Evolutionary conservation across 805 yeast species (phyloP), one percentile per base, ranked within the genome.

Genomic region (Lipomyces yamanashiensis): DNA sequence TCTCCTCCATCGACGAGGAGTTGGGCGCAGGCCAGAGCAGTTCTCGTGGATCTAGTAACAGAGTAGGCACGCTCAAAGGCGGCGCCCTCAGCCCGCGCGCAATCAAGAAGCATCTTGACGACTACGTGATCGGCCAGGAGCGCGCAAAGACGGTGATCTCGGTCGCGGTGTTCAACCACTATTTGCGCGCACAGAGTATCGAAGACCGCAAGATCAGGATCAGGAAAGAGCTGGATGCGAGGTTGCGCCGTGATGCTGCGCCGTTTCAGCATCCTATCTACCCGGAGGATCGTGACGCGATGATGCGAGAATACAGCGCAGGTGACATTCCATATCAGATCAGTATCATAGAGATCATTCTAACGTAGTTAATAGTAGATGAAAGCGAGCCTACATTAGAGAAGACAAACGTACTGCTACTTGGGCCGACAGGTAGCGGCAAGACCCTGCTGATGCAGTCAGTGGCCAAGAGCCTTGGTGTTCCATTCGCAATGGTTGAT

Each of bases 401-500:
- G 58, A 85, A 85, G 66, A 82, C 87, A 37, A 85, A 85, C 72
- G 80, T 85, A 1, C 69, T 85, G 52, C 73, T 85, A 1, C 73
- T 85, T 8, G 88, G 88, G 0, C 88, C 88, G 0, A 82, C 86
- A 7, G 88, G 88, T 0, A 81, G 86, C 2, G 88, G 88, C 19
- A 85, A 85, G 71, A 85, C 88, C 0, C 71, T 84, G 15, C 75
- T 85, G 41, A 87, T 87, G 0, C 78, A 81, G 50, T 83, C 86
- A 0, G 72, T 85, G 49, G 87, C 88, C 0, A 77, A 77, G 44
- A 75, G 79, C 0, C 71, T 85, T 48, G 80, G 84, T 37, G 85
- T 83, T 33, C 88, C 88, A 1, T 80, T 84, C 44, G 81, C 85
- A 0, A 84, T 85, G 13, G 84, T 85, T 6, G 88, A 85, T 68